Base-by-base conservation (phyloP, 1,284 basidiomycete genomes). In the Inonotus obliquus region DNA sequence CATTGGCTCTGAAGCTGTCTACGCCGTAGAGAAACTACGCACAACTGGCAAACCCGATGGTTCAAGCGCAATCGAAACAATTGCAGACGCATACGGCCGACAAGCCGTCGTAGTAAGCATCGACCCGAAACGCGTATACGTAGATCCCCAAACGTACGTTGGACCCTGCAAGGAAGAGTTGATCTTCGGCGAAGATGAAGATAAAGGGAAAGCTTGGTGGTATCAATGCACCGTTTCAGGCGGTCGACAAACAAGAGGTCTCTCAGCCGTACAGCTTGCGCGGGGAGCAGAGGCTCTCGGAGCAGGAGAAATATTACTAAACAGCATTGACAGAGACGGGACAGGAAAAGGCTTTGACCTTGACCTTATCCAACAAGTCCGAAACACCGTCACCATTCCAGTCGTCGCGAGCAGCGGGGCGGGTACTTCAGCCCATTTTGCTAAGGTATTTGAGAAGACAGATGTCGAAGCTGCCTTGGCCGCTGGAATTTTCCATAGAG, bases 81-180 rank as follows among this genome's bases (percentile, higher is more conserved):
- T 99, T 71, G 91, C 95, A 2, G 79, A 80, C 54, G 88, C 82
- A 41, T 99, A 99, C 74, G 97, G 97, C n/a, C 84, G 86, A 10
- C 96, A 99, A 73, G 97, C 97, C 0, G 95, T 99, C 57, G 97
- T 99, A 13, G 96, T 99, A 29, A 98, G 95, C 44, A 87, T 99
- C 68, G 97, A 99, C 77, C 97, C 97, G 2, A 88, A 89, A 67
- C 80, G 95, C 53, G 91, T 91, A 19, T 98, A 94, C 76, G 86
- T 97, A 67, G 83, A 89, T 67, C 79, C 83, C 0, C 71, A 75
- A 27, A 81, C 76, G 29, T 91, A 86, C 67, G 78, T 86, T 64
- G 93, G 92, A 44, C 82, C 85, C 9, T 85, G 86, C 74, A 80
- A 79, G 63, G 78, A 83, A 41, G 88, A 93, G 70, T 77, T 96